Percentiles rank a stretch among this genome's conserved stretches.
Conservation (phyloP, 768 basidiomycete genomes). For the Trametes cingulata region DNA sequence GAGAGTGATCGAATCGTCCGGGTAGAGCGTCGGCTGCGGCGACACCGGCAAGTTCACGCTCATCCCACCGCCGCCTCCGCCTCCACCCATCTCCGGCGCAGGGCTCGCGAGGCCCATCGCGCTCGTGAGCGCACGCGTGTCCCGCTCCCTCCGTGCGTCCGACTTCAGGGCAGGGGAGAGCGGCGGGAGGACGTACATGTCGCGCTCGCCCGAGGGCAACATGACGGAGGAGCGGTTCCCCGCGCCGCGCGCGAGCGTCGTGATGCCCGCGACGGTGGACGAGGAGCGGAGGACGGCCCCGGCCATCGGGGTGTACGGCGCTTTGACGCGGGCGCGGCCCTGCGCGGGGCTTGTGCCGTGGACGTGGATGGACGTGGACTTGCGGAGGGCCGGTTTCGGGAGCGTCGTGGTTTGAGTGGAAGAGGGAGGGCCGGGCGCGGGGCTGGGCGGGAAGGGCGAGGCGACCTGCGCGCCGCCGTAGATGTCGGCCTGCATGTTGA, state of each 20-base stretch:
- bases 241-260: slow-evolving; percentile 19
- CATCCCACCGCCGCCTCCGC: too few relatives aligned
- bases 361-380: slow-evolving; percentile 16
- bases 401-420: slow-evolving; percentile 21
- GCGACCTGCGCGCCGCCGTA: slow-evolving; percentile 56
- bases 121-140: slow-evolving; percentile 39
- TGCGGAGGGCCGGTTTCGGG: slow-evolving; percentile 27
- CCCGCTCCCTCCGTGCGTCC: slow-evolving; percentile 45
- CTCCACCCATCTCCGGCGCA: slow-evolving; percentile 1
- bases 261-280: slow-evolving; percentile 33
- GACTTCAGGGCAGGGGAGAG: slow-evolving; percentile 39
- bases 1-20: slow-evolving; percentile 72
- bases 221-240: slow-evolving; percentile 25
- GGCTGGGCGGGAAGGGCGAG: slow-evolving; percentile 38
- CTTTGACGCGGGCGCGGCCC: slow-evolving; percentile 66
- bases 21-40: slow-evolving; percentile 65
- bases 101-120: slow-evolving; percentile 39
- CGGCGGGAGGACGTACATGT: slow-evolving; percentile 32
- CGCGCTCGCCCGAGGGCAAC: slow-evolving; percentile 34
- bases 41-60: slow-evolving; percentile 38
- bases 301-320: slow-evolving; percentile 56
- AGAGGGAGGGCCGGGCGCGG: slow-evolving; percentile 28
- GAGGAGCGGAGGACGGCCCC: slow-evolving; percentile 54
- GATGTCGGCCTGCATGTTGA: slow-evolving; percentile 32
- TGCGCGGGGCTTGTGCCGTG: slow-evolving; percentile 12